Evolutionary conservation across 2,329 filamentous ascomycete genomes (phyloP).

Genomic region (Fusarium buharicum): DNA sequence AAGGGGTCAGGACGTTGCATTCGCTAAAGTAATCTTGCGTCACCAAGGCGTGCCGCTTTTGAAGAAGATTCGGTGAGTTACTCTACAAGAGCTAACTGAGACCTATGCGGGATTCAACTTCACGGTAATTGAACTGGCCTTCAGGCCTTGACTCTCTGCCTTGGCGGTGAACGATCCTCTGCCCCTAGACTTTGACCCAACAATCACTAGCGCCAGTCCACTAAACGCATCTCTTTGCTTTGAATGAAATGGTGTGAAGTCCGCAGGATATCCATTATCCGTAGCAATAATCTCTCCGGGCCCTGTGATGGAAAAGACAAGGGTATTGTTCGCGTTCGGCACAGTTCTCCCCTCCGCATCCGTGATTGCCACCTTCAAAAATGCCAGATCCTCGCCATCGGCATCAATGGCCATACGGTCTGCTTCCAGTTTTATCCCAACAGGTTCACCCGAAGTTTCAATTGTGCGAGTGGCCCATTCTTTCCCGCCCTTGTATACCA

Average conservation of each 20-base stretch:
- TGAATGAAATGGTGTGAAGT: conserved; percentile 12
- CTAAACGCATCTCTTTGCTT: conserved; percentile 4
- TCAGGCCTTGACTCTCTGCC: neutral
- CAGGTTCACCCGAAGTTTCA: neutral
- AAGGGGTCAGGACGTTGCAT: no score
- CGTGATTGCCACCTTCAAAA: neutral
- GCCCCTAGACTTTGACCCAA: neutral
- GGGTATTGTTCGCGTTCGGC: neutral
- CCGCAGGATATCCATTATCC: conserved; percentile 15
- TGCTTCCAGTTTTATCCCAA: neutral
- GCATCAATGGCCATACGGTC: neutral
- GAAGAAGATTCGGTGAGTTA: no score
- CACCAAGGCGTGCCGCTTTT: no score
- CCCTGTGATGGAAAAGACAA: conserved; percentile 7
- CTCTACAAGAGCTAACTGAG: no score
- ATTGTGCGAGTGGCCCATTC: neutral
- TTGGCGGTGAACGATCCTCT: neutral
- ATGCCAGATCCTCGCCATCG: neutral
- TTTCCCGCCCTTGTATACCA: neutral
- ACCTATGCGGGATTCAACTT: neutral
- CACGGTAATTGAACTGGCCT: neutral
- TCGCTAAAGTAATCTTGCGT: no score
- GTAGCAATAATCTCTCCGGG: conserved; percentile 17
- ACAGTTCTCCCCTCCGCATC: neutral
- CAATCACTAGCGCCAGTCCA: conserved; percentile 13